Base-by-base conservation (phyloP, 495 filamentous ascomycete genomes). In the Daldinia caldariorum region DNA sequence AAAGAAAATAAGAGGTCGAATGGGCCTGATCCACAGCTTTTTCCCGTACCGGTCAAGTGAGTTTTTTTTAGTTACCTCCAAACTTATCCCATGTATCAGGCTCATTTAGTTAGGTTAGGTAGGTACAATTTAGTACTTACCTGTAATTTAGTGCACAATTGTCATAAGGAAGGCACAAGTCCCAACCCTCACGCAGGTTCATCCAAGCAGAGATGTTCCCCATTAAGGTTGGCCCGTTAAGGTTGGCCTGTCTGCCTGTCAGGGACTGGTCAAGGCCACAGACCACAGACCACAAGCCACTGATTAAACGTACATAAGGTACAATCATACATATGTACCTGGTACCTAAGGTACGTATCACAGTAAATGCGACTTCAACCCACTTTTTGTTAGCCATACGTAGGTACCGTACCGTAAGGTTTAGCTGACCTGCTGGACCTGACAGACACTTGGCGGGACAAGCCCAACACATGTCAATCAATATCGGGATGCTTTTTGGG, bases 1-100 rank as follows among this genome's bases (percentile, higher is more conserved):
- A 73, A 75, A 72, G 70, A 71, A 77, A 75, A 76, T 73, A 74
- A 76, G 64, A 69, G 70, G 66, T 64, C 71, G 56, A 74, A 59
- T 62, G 63, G 74, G 56, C 69, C 69, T 50, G 74, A 76, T 71
- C 74, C 74, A 76, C 74, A 56, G 57, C 69, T 34, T 67, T 58
- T 66, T 67, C 58, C 59, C 29, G 37, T 67, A 67, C 55, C 38
- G 56, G 56, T 53, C 37, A 70, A 58, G 41, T 66, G 51, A 56
- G 32, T 61, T 66, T 61, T 35, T 56, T 61, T 35, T 56, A 41
- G 53, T 58, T 20, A 34, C 54, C 35, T 57, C 35, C 35, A 35
- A 59, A 47, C 39, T 58, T 58, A 41, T 58, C 10, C 56, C 22
- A 38, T 9, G 7, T 49, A 56, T 56, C 16, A 56, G 32, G 32